phyloP scores from a whole-genome alignment of 164 flowering plant species.

The Vitis rupestris region DNA sequence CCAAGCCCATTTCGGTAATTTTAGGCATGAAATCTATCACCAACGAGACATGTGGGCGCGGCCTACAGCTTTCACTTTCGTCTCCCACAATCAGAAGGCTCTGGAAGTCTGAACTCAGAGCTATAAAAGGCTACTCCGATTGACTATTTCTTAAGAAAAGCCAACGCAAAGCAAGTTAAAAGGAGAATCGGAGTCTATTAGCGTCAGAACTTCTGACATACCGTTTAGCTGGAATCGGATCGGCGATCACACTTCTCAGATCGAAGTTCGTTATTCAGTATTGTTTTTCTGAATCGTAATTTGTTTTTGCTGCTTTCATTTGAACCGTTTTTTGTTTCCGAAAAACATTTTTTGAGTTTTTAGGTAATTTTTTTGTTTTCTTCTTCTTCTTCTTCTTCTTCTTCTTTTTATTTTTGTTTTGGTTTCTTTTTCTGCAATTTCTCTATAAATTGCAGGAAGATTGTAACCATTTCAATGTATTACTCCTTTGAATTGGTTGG shows the following conservation, averaged over 20 bases:
- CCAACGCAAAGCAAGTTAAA: too few species aligned
- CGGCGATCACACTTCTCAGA: neutral
- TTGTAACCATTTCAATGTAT: too few species aligned
- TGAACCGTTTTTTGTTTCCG: too few species aligned
- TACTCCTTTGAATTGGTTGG: too few species aligned
- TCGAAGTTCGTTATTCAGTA: slow-evolving; percentile 20
- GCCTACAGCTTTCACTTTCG: neutral
- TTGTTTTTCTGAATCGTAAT: neutral
- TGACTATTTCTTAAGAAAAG: neutral
- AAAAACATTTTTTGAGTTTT: too few species aligned
- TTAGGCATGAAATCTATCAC: neutral
- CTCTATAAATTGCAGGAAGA: too few species aligned
- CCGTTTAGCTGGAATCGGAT: neutral
- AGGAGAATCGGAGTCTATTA: neutral
- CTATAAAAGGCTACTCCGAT: neutral
- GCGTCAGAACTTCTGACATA: neutral
- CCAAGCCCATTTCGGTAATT: too few species aligned
- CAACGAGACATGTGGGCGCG: neutral
- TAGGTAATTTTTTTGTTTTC: too few species aligned
- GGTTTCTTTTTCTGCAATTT: too few species aligned
- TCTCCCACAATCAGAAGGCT: neutral
- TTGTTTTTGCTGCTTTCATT: neutral
- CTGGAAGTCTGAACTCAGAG: neutral
- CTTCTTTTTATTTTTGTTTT: too few species aligned
- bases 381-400: too few species aligned